Evolutionary conservation across 208 protist genomes (phyloP).

Genomic region (Leishmania lainsoni): DNA sequence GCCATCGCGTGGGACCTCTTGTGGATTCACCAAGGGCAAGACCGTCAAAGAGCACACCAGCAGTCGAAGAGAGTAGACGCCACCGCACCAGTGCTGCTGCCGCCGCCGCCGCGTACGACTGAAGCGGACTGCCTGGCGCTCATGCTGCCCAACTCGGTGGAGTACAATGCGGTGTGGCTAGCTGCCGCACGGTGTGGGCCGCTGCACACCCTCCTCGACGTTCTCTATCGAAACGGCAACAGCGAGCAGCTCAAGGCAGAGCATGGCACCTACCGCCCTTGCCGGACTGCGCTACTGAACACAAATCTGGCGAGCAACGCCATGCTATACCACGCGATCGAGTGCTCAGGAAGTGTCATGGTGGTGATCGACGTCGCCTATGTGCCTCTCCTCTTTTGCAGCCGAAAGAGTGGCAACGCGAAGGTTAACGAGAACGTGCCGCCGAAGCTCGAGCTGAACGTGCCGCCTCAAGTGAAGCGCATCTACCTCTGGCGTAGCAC

Average conservation of each 20-base stretch:
- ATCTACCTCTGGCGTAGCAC: conserved; percentile 61
- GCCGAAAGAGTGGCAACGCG: background rate
- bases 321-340: conserved; percentile 55
- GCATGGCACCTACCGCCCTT: conserved; percentile 41
- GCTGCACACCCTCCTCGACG: conserved; percentile 51
- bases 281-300: conserved; percentile 63
- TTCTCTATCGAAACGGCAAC: conserved; percentile 38
- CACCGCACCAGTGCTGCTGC: background rate
- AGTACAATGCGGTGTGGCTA: conserved; percentile 67
- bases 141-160: conserved; percentile 60
- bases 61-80: background rate
- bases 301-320: conserved; percentile 58
- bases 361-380: conserved; percentile 45
- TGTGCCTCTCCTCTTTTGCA: conserved; percentile 50
- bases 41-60: background rate
- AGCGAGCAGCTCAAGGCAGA: conserved; percentile 16
- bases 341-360: conserved; percentile 37
- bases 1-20: conserved; percentile 54
- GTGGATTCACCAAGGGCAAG: conserved; percentile 27
- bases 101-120: background rate
- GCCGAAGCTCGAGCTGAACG: conserved; percentile 21
- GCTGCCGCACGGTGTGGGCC: conserved; percentile 35
- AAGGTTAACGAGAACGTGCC: background rate
- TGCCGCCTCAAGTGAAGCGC: conserved; percentile 46
- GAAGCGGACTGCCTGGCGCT: conserved; percentile 46